Percentiles rank a stretch among this genome's conserved stretches.
Conservation (phyloP, 2,329 filamentous ascomycete genomes). For the Epichloe scottii region DNA sequence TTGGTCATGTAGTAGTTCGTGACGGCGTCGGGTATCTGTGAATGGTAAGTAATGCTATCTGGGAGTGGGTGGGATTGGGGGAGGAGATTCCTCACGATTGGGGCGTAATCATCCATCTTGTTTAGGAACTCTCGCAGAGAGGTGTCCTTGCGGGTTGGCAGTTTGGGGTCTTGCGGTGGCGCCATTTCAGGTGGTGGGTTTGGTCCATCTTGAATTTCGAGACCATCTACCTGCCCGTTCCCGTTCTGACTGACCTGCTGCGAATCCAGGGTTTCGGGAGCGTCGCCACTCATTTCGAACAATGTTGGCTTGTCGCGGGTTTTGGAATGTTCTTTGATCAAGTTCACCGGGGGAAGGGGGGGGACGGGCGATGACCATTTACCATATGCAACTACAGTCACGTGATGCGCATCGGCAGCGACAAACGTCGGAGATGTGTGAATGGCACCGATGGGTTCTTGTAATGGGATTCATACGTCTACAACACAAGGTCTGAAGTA, state of each 20-base stretch:
- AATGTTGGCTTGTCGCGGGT: conserved; percentile 5
- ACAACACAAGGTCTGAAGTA: no score
- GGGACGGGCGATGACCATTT: no score
- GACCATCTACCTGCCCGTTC: conserved; percentile 11
- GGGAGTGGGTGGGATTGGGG: not conserved
- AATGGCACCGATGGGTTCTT: no score
- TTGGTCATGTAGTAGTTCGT: conserved; percentile 97
- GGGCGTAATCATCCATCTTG: conserved; percentile 98
- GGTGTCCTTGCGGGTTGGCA: conserved; percentile 78
- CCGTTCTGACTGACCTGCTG: conserved; percentile 16
- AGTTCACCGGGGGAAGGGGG: not conserved
- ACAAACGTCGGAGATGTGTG: no score
- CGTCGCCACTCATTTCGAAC: conserved; percentile 22
- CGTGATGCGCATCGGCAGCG: not conserved
- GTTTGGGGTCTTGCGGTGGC: conserved; percentile 43
- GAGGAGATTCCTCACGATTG: conserved; percentile 56
- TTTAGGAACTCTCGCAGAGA: conserved; percentile 83
- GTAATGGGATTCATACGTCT: no score
- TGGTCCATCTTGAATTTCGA: conserved; percentile 5
- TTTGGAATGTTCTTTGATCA: not conserved
- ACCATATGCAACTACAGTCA: not conserved
- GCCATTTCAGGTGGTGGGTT: conserved; percentile 29
- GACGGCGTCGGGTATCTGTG: conserved; percentile 88
- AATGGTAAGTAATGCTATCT: not conserved
- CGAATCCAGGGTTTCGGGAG: conserved; percentile 21